These are phyloP conservation scores for Eucalyptus polyanthemos DNA, from an alignment of 345 rosid species.

Conservation along the genomic window DNA sequence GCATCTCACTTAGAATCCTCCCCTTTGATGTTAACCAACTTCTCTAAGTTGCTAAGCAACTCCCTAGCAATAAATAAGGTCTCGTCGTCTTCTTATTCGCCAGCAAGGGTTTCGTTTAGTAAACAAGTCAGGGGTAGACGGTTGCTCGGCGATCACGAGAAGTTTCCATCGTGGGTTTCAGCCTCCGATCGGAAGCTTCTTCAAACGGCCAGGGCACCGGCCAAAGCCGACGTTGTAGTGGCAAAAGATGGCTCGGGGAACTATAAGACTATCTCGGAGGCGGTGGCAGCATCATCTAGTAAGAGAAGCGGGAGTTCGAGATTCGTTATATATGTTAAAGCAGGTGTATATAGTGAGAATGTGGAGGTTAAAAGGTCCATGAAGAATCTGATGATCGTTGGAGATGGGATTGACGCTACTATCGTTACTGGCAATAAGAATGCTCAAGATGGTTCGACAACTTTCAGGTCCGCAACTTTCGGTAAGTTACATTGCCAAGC, in stretches of 20 bases:
- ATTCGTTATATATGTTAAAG: slow-evolving; percentile 62
- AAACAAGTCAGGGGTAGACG: slow-evolving; percentile 17
- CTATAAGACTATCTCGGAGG: slow-evolving; percentile 49
- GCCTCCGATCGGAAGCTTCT: slow-evolving; percentile 47
- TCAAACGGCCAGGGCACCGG: not conserved
- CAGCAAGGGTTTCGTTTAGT: not conserved
- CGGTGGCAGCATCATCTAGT: slow-evolving; percentile 35
- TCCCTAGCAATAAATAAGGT: slow-evolving; percentile 52
- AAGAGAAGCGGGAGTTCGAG: slow-evolving; percentile 14
- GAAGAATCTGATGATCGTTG: slow-evolving; percentile 59
- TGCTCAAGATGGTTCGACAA: slow-evolving; percentile 43
- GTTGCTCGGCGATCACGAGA: slow-evolving; percentile 13
- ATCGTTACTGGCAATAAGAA: slow-evolving; percentile 45
- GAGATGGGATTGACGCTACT: slow-evolving; percentile 77
- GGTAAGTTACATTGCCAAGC: slow-evolving; percentile 29
- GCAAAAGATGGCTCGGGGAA: slow-evolving; percentile 81
- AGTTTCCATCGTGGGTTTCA: slow-evolving; percentile 64
- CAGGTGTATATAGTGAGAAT: slow-evolving; percentile 59
- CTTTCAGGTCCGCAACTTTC: slow-evolving; percentile 77
- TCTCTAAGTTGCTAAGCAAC: slow-evolving; percentile 61
- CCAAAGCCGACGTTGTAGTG: slow-evolving; percentile 53
- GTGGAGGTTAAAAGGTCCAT: slow-evolving; percentile 44
- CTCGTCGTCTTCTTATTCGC: not conserved
- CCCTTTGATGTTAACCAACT: slow-evolving; percentile 25
- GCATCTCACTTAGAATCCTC: slow-evolving; percentile 16